phyloP scores from a whole-genome alignment of 768 basidiomycete genomes.

The Neoboletus brunneissimus region DNA sequence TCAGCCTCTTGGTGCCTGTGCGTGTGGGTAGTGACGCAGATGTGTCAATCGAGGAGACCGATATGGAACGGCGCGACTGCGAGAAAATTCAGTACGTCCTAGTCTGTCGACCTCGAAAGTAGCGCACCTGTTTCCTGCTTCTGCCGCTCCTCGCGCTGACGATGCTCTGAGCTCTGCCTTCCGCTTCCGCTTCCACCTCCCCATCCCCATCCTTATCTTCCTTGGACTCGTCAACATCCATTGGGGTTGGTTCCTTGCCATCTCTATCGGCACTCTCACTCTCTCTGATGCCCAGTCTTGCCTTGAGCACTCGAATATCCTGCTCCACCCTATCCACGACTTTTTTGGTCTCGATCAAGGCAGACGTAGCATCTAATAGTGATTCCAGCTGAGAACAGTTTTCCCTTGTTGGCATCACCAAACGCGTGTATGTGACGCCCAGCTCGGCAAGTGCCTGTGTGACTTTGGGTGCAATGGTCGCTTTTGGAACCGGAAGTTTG shows the following conservation, averaged over 20 bases:
- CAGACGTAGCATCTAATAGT: slow-evolving; percentile 66
- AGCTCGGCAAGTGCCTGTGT: slow-evolving; percentile 74
- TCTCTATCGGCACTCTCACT: slow-evolving; percentile 42
- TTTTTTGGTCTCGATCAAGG: slow-evolving; percentile 87
- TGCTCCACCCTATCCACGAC: slow-evolving; percentile 82
- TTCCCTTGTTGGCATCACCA: slow-evolving; percentile 93
- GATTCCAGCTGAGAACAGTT: slow-evolving; percentile 74
- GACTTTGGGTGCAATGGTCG: slow-evolving; percentile 71
- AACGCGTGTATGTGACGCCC: slow-evolving; percentile 63
- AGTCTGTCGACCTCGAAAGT: background rate
- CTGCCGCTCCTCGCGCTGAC: slow-evolving; percentile 54
- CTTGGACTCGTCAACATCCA: slow-evolving; percentile 51
- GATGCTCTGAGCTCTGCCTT: slow-evolving; percentile 65
- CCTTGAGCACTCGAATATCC: slow-evolving; percentile 72
- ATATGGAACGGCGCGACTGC: slow-evolving; percentile 63
- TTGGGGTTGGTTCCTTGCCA: slow-evolving; percentile 40
- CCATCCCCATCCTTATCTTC: slow-evolving; percentile 29
- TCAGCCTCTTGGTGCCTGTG: slow-evolving; percentile 56
- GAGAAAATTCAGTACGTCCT: slow-evolving; percentile 1
- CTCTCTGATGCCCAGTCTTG: slow-evolving; percentile 53
- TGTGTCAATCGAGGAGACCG: slow-evolving; percentile 75
- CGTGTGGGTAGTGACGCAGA: slow-evolving; percentile 49
- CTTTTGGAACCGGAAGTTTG: slow-evolving; percentile 79
- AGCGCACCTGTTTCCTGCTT: slow-evolving; percentile 54
- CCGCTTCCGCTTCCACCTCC: slow-evolving; percentile 42